phyloP scores from a whole-genome alignment of 345 rosid genomes.

The Salix dunnii region DNA sequence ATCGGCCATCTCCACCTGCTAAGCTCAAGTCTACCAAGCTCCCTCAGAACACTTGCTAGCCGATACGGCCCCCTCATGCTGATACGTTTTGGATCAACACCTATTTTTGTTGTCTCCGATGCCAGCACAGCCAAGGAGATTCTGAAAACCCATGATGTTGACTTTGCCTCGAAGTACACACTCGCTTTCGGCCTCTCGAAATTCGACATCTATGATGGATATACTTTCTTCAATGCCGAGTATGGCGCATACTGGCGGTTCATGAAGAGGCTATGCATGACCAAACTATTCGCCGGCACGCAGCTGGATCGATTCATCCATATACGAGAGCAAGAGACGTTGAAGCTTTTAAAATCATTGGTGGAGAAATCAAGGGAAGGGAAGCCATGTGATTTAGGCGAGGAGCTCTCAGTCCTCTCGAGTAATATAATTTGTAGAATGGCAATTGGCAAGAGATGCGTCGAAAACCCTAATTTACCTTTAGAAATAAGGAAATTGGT shows the following conservation, averaged over 20 bases:
- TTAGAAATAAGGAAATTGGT: conserved; percentile 35
- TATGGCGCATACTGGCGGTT: conserved; percentile 70
- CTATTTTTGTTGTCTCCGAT: conserved; percentile 39
- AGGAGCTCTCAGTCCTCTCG: conserved; percentile 42
- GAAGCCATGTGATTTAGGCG: conserved; percentile 45
- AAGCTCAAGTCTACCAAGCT: neutral
- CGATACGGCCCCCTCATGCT: conserved; percentile 9
- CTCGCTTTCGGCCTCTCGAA: conserved; percentile 47
- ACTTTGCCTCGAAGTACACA: conserved; percentile 50
- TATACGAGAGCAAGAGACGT: conserved; percentile 52
- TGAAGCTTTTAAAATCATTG: conserved; percentile 34
- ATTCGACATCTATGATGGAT: conserved; percentile 47
- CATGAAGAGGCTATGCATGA: conserved; percentile 66
- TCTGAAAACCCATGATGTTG: conserved; percentile 44
- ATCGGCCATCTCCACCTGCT: conserved; percentile 50
- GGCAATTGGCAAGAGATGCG: conserved; percentile 66
- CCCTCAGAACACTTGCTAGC: conserved; percentile 14
- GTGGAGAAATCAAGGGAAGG: conserved; percentile 25
- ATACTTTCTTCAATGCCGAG: conserved; percentile 52
- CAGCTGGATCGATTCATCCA: conserved; percentile 51
- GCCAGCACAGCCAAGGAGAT: conserved; percentile 42
- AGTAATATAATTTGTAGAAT: conserved; percentile 57
- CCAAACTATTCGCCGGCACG: conserved; percentile 47
- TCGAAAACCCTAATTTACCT: conserved; percentile 43
- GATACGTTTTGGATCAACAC: conserved; percentile 2